Conservation (phyloP, 495 filamentous ascomycete species). For the Mycothermus thermophilus region DNA sequence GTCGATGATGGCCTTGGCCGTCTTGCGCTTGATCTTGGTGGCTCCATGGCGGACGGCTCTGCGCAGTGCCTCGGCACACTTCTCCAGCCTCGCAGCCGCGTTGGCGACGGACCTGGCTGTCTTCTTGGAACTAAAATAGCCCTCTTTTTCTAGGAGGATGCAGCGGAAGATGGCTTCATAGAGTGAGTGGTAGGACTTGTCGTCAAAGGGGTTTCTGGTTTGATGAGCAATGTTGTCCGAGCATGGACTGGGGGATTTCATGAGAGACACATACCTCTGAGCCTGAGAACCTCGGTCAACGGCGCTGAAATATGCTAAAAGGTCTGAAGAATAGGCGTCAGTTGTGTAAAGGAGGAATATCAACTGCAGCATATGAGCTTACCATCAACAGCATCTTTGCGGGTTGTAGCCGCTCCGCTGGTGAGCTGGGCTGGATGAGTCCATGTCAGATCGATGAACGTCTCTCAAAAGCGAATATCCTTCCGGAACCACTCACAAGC, state of each 20-base stretch:
- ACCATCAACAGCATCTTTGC: constrained; percentile 24
- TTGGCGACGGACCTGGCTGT: constrained; percentile 29
- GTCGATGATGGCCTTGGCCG: constrained; percentile 60
- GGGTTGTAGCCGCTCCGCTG: constrained; percentile 6
- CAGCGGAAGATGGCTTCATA: constrained; percentile 69
- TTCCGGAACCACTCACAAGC: constrained; percentile 9
- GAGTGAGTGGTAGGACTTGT: constrained; percentile 67
- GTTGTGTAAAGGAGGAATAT: constrained; percentile 25
- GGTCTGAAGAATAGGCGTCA: constrained; percentile 42
- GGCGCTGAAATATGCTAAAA: constrained; percentile 14
- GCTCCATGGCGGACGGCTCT: constrained; percentile 54
- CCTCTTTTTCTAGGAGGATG: constrained; percentile 49
- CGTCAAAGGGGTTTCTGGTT: constrained; percentile 31
- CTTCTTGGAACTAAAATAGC: constrained; percentile 42
- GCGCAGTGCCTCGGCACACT: constrained; percentile 60
- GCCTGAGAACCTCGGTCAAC: constrained; percentile 11
- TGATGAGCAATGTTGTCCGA: constrained; percentile 10
- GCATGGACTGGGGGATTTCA: background rate
- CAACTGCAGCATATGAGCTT: constrained; percentile 8
- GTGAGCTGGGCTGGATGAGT: constrained; percentile 6
- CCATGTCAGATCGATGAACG: constrained; percentile 1
- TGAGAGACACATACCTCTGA: constrained; percentile 4
- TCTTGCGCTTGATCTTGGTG: constrained; percentile 55
- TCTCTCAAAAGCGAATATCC: background rate
- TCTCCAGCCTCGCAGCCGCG: constrained; percentile 45